phyloP scores from a whole-genome alignment of 2,329 filamentous ascomycete genomes.

The Acarospora socialis region DNA sequence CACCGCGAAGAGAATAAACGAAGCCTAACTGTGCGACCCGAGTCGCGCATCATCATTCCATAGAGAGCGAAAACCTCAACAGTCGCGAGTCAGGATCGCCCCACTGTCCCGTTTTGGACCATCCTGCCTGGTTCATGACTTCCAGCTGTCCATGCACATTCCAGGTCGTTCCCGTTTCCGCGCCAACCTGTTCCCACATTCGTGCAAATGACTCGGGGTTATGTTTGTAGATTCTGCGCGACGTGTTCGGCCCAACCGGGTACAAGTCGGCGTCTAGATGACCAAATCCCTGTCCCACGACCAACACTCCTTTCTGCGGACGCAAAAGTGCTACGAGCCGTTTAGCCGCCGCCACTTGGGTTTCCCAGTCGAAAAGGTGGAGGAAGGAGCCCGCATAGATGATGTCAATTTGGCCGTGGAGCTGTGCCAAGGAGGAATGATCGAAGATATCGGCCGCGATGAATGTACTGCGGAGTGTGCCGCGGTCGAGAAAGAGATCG shows the following conservation, averaged over 20 bases:
- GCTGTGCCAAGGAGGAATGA: slow-evolving; percentile 9
- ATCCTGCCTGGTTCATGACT: neutral
- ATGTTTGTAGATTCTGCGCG: slow-evolving; percentile 11
- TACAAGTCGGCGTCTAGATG: slow-evolving; percentile 13
- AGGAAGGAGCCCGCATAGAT: slow-evolving; percentile 29
- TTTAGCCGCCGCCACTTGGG: slow-evolving; percentile 21
- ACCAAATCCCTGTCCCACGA: slow-evolving; percentile 13
- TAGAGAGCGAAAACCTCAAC: no score
- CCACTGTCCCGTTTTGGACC: slow-evolving; percentile 1
- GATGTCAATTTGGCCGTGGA: slow-evolving; percentile 24
- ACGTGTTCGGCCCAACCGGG: slow-evolving; percentile 16
- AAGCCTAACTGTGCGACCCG: no score
- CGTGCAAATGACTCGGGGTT: slow-evolving; percentile 12
- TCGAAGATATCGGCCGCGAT: slow-evolving; percentile 24
- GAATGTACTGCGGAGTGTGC: slow-evolving; percentile 16
- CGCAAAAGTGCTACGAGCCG: slow-evolving; percentile 22
- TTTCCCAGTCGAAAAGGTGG: slow-evolving; percentile 26
- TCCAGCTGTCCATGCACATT: slow-evolving; percentile 9
- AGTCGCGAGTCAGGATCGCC: slow-evolving; percentile 2
- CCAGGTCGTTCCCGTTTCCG: slow-evolving; percentile 12
- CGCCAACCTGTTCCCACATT: slow-evolving; percentile 15
- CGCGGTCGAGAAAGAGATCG: slow-evolving; percentile 27
- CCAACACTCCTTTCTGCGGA: slow-evolving; percentile 22
- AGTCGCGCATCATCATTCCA: no score
- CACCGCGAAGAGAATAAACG: no score